Percentiles rank a stretch among this genome's conserved stretches.
Conservation (phyloP, 2,329 filamentous ascomycete species). For the Ascochyta lentis region DNA sequence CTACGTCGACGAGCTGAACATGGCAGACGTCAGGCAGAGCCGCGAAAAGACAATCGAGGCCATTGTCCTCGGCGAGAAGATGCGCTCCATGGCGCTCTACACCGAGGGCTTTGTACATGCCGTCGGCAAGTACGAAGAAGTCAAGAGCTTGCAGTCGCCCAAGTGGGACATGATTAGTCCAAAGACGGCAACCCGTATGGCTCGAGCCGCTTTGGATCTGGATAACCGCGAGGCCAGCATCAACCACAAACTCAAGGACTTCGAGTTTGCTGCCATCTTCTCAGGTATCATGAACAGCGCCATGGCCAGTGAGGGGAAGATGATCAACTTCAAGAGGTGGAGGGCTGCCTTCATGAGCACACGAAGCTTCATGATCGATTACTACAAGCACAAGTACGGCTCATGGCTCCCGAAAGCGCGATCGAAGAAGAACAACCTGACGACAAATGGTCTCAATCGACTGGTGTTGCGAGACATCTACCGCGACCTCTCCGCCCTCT, state of each 20-base stretch:
- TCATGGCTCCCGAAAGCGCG: conserved; percentile 89
- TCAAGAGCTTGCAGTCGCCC: conserved; percentile 71
- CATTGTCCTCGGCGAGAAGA: conserved; percentile 84
- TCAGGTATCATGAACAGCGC: conserved; percentile 86
- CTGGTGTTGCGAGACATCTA: conserved; percentile 83
- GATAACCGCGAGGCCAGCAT: conserved; percentile 73
- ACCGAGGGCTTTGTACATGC: conserved; percentile 92
- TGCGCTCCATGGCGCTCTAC: conserved; percentile 83
- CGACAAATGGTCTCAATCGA: conserved; percentile 85
- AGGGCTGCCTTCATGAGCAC: conserved; percentile 75
- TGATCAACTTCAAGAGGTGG: conserved; percentile 86
- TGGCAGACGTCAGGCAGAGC: conserved; percentile 82
- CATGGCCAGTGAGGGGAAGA: conserved; percentile 75
- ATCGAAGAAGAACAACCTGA: conserved; percentile 89
- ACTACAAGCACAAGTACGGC: conserved; percentile 73
- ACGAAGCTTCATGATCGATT: conserved; percentile 73
- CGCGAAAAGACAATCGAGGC: conserved; percentile 89
- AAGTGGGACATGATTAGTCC: conserved; percentile 74
- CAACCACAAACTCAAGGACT: conserved; percentile 77
- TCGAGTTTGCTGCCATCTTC: conserved; percentile 91
- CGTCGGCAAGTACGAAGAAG: conserved; percentile 80
- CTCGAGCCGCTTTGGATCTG: conserved; percentile 81
- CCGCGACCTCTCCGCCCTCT: conserved; percentile 82
- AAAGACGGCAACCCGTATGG: conserved; percentile 78
- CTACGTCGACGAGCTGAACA: conserved; percentile 76